A percentile compares a stretch with the other conserved stretches of the same genome.
These are phyloP conservation scores for Trichomonascaceae sp. DNA, from an alignment of 1,139 yeast species.

Conservation along the genomic window DNA sequence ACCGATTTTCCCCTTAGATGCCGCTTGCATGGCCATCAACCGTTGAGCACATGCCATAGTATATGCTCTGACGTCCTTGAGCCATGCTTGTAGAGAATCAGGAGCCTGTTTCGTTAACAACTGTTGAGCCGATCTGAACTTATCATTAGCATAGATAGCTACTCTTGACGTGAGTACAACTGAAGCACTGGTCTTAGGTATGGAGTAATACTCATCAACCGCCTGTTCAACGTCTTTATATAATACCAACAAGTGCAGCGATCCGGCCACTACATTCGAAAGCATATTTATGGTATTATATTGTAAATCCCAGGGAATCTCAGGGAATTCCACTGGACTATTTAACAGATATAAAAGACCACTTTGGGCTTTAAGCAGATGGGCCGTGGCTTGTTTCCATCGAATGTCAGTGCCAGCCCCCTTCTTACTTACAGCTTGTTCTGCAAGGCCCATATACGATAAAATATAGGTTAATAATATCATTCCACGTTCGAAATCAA, in stretches of 20 bases:
- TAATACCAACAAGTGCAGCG: slow-evolving; percentile 28
- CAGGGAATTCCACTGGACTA: slow-evolving; percentile 15
- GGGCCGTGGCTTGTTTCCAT: slow-evolving; percentile 30
- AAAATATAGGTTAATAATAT: slow-evolving; percentile 28
- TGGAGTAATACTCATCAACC: slow-evolving; percentile 8
- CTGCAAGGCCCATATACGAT: slow-evolving; percentile 23
- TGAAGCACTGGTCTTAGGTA: slow-evolving; percentile 17
- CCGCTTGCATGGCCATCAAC: slow-evolving; percentile 29
- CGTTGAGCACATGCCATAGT: slow-evolving; percentile 28
- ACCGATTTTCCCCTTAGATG: slow-evolving; percentile 27
- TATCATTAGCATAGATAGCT: slow-evolving; percentile 32
- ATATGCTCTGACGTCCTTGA: slow-evolving; percentile 24
- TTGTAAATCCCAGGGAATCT: slow-evolving; percentile 21
- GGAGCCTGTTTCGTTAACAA: slow-evolving; percentile 13
- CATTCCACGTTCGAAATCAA: slow-evolving; percentile 30
- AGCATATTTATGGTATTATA: slow-evolving; percentile 25
- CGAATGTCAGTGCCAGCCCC: slow-evolving; percentile 18
- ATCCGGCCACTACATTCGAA: slow-evolving; percentile 26
- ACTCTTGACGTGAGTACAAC: slow-evolving; percentile 29
- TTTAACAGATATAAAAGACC: slow-evolving; percentile 24
- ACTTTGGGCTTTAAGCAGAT: slow-evolving; percentile 26
- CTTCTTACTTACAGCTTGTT: slow-evolving; percentile 15
- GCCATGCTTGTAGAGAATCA: slow-evolving; percentile 25
- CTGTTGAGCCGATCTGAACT: slow-evolving; percentile 28
- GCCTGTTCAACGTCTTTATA: slow-evolving; percentile 20